phyloP scores from a whole-genome alignment of 805 yeast species.

The Candida succiphila region DNA sequence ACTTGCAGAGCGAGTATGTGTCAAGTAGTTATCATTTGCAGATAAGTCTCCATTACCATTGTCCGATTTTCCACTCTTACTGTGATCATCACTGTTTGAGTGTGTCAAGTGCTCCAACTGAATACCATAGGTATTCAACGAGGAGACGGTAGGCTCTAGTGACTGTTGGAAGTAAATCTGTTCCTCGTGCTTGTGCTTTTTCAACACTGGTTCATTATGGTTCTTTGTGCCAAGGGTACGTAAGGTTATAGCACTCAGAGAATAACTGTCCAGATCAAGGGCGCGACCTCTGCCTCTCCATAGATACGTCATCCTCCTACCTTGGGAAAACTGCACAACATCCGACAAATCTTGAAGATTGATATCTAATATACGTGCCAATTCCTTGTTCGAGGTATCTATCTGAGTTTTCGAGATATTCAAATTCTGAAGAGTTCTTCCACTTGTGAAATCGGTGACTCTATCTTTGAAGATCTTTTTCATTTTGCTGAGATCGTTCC shows the following conservation, averaged over 20 bases:
- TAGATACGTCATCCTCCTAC: constrained; percentile 25
- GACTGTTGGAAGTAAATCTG: constrained; percentile 1
- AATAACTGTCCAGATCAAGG: constrained; percentile 18
- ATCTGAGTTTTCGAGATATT: constrained; percentile 11
- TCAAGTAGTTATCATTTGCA: not conserved
- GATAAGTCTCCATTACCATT: not conserved
- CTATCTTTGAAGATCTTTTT: constrained; percentile 25
- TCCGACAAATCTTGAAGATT: constrained; percentile 19
- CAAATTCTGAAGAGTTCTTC: constrained; percentile 20
- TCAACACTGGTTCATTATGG: not conserved
- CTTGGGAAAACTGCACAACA: constrained; percentile 14
- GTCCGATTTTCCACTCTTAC: not conserved
- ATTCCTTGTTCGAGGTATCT: constrained; percentile 9
- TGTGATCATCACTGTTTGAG: not conserved
- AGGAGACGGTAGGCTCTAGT: constrained; percentile 1
- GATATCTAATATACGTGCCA: constrained; percentile 8
- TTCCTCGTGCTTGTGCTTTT: not conserved
- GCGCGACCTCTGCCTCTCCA: constrained; percentile 44
- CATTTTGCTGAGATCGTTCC: constrained; percentile 25
- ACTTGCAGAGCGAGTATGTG: not conserved
- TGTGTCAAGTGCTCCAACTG: not conserved
- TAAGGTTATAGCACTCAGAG: constrained; percentile 8
- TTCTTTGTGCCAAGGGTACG: not conserved
- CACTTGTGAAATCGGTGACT: constrained; percentile 25
- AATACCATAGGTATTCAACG: constrained; percentile 1